These are phyloP conservation scores for Protostelium mycophagum DNA, from an alignment of 78 protist genomes.

Conservation along the genomic window DNA sequence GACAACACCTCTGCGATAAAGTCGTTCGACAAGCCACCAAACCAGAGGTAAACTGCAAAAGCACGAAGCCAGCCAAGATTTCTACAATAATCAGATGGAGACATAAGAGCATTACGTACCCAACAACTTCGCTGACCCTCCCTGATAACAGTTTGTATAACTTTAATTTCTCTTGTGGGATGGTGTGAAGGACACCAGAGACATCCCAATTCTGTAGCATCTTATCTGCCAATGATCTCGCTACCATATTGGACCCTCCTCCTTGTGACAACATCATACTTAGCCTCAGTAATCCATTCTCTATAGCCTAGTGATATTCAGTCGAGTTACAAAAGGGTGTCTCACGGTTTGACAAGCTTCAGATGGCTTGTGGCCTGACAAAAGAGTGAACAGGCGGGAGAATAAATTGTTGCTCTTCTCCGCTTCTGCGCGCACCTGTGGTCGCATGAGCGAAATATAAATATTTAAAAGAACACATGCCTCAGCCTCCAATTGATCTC, in stretches of 20 bases:
- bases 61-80: constrained; percentile 39
- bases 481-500: constrained; percentile 16
- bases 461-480: no score
- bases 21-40: constrained; percentile 4
- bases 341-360: constrained; percentile 5
- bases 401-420: no score
- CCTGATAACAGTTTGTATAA: constrained; percentile 32
- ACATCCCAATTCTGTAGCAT: constrained; percentile 4
- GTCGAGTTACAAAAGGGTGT: not conserved
- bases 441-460: no score
- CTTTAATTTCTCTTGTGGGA: constrained; percentile 16
- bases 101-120: not conserved
- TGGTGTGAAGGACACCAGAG: constrained; percentile 14
- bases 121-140: constrained; percentile 23
- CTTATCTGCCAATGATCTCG: constrained; percentile 1
- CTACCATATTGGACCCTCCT: constrained; percentile 9
- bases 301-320: not conserved
- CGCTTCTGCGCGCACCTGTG: no score
- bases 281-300: constrained; percentile 25
- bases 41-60: constrained; percentile 45
- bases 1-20: not conserved
- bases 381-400: constrained; percentile 14
- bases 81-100: not conserved
- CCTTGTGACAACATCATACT: constrained; percentile 44
- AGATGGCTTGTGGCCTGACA: constrained; percentile 19